phyloP scores from a whole-genome alignment of 1,284 basidiomycete genomes.

The Serendipita sp. region DNA sequence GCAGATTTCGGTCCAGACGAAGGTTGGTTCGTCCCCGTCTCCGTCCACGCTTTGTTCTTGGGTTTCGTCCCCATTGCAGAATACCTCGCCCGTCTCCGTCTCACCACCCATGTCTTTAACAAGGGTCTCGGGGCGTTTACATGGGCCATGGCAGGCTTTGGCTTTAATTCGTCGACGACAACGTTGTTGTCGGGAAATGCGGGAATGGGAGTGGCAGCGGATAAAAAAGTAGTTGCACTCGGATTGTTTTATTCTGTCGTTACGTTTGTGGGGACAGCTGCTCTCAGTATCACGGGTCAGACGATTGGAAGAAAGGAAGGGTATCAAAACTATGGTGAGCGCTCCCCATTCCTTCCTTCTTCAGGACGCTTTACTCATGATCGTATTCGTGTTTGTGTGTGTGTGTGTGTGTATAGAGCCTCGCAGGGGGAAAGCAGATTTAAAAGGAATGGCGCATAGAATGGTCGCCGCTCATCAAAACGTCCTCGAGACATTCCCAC shows the following conservation, averaged over 20 bases:
- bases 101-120: not conserved
- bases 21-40: not conserved
- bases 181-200: not conserved
- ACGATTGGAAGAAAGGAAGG: not conserved
- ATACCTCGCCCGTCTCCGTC: not conserved
- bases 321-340: not conserved
- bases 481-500: not conserved
- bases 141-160: not conserved
- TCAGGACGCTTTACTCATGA: too few species aligned
- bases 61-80: not conserved
- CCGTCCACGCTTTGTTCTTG: not conserved
- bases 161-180: not conserved
- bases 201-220: not conserved
- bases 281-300: not conserved
- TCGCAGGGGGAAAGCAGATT: not conserved
- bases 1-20: not conserved
- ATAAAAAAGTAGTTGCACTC: not conserved
- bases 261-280: not conserved
- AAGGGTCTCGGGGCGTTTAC: not conserved
- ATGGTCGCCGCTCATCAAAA: not conserved
- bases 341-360: too few species aligned
- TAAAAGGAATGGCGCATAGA: not conserved
- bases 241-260: not conserved
- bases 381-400: too few species aligned
- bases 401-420: not conserved